A percentile compares a stretch with the other conserved stretches of the same genome.
These are phyloP conservation scores for Pleurostoma richardsiae DNA, from an alignment of 2,329 filamentous ascomycete genomes.

Conservation along the genomic window DNA sequence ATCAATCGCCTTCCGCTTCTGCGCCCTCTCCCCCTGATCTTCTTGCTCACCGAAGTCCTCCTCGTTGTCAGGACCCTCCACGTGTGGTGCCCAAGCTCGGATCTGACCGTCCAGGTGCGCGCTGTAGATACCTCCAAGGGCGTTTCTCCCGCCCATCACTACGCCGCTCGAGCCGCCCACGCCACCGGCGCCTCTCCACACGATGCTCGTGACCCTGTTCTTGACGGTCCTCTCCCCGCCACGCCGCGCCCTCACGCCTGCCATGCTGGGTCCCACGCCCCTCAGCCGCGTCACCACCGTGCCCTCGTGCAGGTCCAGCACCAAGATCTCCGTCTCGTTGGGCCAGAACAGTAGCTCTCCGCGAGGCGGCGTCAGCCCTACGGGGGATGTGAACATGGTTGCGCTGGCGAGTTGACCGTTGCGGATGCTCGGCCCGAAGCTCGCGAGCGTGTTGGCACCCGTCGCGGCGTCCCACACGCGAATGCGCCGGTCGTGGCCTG, in stretches of 20 bases:
- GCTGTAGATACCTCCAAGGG: conserved; percentile 62
- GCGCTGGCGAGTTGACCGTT: conserved; percentile 63
- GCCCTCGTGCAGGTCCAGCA: conserved; percentile 76
- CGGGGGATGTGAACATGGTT: conserved; percentile 60
- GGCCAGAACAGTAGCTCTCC: conserved; percentile 74
- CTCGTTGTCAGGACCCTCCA: conserved; percentile 34
- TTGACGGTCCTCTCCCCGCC: conserved; percentile 52
- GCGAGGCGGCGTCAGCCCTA: conserved; percentile 45
- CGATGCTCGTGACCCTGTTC: conserved; percentile 68
- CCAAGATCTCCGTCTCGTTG: conserved; percentile 74
- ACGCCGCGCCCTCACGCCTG: conserved; percentile 35
- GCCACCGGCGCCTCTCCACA: conserved; percentile 64
- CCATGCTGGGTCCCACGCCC: conserved; percentile 51
- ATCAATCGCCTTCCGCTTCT: conserved; percentile 74
- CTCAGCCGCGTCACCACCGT: conserved; percentile 65
- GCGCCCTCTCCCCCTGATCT: conserved; percentile 47
- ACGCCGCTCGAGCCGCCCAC: conserved; percentile 50
- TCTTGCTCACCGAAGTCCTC: conserved; percentile 35
- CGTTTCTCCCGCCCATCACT: conserved; percentile 53
- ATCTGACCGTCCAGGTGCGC: conserved; percentile 82
- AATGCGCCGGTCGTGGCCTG: conserved; percentile 78
- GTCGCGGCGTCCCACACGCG: conserved; percentile 80
- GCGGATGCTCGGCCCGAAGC: conserved; percentile 77
- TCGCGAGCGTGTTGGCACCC: conserved; percentile 81
- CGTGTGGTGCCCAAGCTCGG: conserved; percentile 66